Percentiles rank a stretch among this genome's conserved stretches.
These are phyloP conservation scores for Pulveroboletus ravenelii DNA, from an alignment of 768 basidiomycete genomes.

Conservation along the genomic window DNA sequence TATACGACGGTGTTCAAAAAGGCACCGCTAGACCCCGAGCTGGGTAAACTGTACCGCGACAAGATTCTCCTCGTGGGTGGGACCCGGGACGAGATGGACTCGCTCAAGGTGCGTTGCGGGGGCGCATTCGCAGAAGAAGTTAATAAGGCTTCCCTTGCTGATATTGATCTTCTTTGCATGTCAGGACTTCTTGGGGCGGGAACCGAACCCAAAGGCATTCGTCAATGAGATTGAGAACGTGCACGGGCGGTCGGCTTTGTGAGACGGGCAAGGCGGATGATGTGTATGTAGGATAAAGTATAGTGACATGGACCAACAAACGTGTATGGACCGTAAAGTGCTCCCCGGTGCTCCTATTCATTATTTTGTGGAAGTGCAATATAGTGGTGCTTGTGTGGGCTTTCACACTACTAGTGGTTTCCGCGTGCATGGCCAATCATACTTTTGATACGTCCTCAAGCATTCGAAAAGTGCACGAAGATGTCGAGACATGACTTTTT, in stretches of 20 bases:
- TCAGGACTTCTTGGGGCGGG: slow-evolving; percentile 74
- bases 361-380: background rate
- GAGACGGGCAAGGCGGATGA: background rate
- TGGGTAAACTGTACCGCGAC: slow-evolving; percentile 66
- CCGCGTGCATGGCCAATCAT: background rate
- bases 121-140: no score
- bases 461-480: background rate
- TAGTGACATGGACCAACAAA: background rate
- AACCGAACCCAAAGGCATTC: slow-evolving; percentile 73
- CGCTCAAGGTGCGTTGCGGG: slow-evolving; percentile 41
- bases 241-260: background rate
- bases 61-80: slow-evolving; percentile 69
- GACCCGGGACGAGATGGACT: slow-evolving; percentile 71
- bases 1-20: slow-evolving; percentile 74
- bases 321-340: background rate
- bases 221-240: slow-evolving; percentile 51
- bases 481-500: background rate
- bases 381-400: background rate
- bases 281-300: background rate
- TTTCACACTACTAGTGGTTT: background rate
- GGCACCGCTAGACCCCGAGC: slow-evolving; percentile 66
- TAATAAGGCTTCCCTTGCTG: background rate
- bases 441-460: no score
- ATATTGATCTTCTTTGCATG: background rate
- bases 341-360: background rate